Percentiles rank a stretch among this genome's conserved stretches.
phyloP scores from a whole-genome alignment of 768 basidiomycete genomes.

The Mycena rebaudengoi region DNA sequence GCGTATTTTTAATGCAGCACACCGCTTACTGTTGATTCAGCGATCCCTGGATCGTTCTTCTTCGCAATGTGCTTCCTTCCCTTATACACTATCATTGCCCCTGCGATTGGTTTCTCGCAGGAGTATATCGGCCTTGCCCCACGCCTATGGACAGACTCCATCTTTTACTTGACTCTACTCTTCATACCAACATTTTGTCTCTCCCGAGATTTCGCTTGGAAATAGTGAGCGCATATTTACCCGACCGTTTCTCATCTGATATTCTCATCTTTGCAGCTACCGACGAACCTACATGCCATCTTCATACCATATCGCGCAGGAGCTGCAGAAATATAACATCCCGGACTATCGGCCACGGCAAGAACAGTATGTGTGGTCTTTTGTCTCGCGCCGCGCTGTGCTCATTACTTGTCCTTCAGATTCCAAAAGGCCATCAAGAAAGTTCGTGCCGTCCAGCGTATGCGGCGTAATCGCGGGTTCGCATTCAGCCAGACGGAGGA shows the following conservation, averaged over 20 bases:
- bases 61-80: constrained; percentile 98
- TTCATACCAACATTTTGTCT: constrained; percentile 88
- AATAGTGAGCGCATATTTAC: constrained; percentile 72
- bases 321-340: constrained; percentile 98
- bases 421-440: constrained; percentile 99
- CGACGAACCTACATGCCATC: constrained; percentile 88
- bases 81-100: constrained; percentile 87
- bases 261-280: constrained; percentile 63
- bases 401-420: constrained; percentile 48
- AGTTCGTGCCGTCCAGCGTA: constrained; percentile 96
- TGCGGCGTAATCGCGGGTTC: constrained; percentile 96
- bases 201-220: constrained; percentile 92
- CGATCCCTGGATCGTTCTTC: constrained; percentile 95
- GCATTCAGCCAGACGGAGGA: constrained; percentile 98
- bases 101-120: constrained; percentile 85
- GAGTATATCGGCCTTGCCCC: constrained; percentile 93
- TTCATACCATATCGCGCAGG: constrained; percentile 98
- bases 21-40: constrained; percentile 48
- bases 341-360: constrained; percentile 97
- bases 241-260: constrained; percentile 27
- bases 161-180: constrained; percentile 91
- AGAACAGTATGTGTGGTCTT: constrained; percentile 72
- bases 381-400: background rate
- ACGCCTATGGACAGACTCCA: constrained; percentile 84
- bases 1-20: background rate